Evolutionary conservation across 1,284 basidiomycete genomes (phyloP), one percentile per base, ranked within the genome.

Genomic region (Ceratorhiza oryzae-sativae): DNA sequence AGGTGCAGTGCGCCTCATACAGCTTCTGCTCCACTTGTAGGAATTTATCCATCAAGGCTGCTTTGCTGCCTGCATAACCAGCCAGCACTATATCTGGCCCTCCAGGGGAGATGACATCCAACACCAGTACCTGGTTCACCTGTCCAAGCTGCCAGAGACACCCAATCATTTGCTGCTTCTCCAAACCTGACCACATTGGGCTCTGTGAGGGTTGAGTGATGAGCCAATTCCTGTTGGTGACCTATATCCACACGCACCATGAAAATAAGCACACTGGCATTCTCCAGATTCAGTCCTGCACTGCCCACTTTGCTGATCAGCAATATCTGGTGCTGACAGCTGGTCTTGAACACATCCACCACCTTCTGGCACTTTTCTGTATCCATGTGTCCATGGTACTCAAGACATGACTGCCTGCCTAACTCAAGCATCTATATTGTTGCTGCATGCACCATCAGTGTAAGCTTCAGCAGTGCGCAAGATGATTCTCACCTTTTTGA

Each of bases 301-400:
- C 49, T 13, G 39, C 63, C 63, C 9, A 68, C 63, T 6, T 68
- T 68, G 39, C 63, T 68, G 49, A 68, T 68, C 25, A 68, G 23
- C 63, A 68, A 55, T 20, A 68, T 56, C 1, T 51, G 63, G 15
- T 51, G 56, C 3, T 55, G n/a, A 8, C 10, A 6, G 39, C 56
- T 39, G 25, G 5, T 20, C 12, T 5, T 45, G 39, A 68, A 68
- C 4, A 20, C 32, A 4, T 56, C 23, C 10, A 45, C 51, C 10
- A 27, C 49, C 25, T 32, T 15, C 5, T 68, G 51, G 3, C 51
- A 39, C 10, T 68, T 15, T 23, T 42, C 23, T 9, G 20, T 1
- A 8, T 18, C 9, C 63, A 68, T 68, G 0, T 49, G 25, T 5
- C 63, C 63, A 39, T 68, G 34, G 25, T 68, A 68, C 8, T 20